Base-by-base conservation (phyloP, 169 alveolate species). In the Babesia caballi region DNA sequence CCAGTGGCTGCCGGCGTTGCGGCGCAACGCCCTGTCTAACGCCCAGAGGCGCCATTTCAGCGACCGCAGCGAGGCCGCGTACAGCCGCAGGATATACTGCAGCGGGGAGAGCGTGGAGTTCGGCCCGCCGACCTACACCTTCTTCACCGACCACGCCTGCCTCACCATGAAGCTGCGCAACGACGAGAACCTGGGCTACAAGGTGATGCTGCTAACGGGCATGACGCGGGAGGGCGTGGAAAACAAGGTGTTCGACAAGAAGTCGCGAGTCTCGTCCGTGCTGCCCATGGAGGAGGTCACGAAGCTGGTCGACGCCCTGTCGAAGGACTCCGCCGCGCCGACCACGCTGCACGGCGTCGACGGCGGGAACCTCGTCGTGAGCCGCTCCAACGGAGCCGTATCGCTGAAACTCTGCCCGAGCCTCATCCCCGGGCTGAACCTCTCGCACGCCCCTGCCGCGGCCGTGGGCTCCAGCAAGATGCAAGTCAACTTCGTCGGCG, bases 111-210 rank as follows among this genome's bases (percentile, higher is more conserved):
- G 28, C 30, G 63, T 78, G 28, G 66, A 42, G 35, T 54, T 63
- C 38, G 87, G 87, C 0, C 78, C 82, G n/a, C 87, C 87, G 35
- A 67, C 82, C 41, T 78, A 28, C 59, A 78, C 87, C 14, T 57
- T 78, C 54, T 78, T 78, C 67, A 58, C 87, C 12, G 66, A 53
- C 4, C 44, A 33, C 28, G 87, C 61, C 33, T 78, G 87, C 41
- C 76, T 78, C 15, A 78, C 87, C 3, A 41, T 78, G 52, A 78
- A 69, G 76, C 38, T 78, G 40, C 72, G 67, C 40, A 51, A 61
- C 23, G 87, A 78, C 50, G 87, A 78, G 25, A 50, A 49, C 27
- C 63, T 74, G 12, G 87, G 87, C 4, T 56, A 67, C 32, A 54
- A 58, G 66, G 78, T 53, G 12, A 73, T 78, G 61, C 42, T 78